Percentiles rank a stretch among this genome's conserved stretches.
phyloP scores from a whole-genome alignment of 208 protist genomes.

The Balamuthia mandrillaris region DNA sequence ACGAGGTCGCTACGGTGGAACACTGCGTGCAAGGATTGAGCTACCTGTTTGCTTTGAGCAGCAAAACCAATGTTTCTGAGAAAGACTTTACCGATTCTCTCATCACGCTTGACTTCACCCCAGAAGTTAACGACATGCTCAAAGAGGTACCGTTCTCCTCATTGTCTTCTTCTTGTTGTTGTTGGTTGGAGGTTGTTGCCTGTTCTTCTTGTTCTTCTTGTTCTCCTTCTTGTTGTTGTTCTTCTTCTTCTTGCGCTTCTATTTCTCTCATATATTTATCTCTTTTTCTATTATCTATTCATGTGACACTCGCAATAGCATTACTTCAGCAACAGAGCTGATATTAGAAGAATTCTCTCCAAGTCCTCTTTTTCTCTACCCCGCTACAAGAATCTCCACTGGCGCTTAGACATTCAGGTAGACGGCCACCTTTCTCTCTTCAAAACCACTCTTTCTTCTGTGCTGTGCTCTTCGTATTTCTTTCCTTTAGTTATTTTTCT shows the following conservation, averaged over 20 bases:
- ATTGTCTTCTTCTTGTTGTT: no score
- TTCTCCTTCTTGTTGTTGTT: no score
- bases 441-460: no score
- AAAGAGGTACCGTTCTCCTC: no score
- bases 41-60: slow-evolving; percentile 17
- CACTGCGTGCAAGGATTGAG: slow-evolving; percentile 26
- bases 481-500: no score
- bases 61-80: slow-evolving; percentile 5
- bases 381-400: slow-evolving; percentile 27
- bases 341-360: slow-evolving; percentile 24
- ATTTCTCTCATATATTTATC: no score
- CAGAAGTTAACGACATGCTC: slow-evolving; percentile 4
- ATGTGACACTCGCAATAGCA: neutral
- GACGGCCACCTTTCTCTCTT: no score
- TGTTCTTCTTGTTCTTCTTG: no score
- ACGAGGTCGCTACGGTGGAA: slow-evolving; percentile 7
- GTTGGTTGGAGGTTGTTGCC: no score
- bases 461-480: no score
- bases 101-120: slow-evolving; percentile 15
- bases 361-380: slow-evolving; percentile 26
- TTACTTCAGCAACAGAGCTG: neutral
- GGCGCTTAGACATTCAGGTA: slow-evolving; percentile 34
- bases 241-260: no score
- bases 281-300: no score
- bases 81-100: slow-evolving; percentile 26